These are phyloP conservation scores for Fonsecaea erecta DNA, from an alignment of 2,329 filamentous ascomycete species.

Conservation along the genomic window DNA sequence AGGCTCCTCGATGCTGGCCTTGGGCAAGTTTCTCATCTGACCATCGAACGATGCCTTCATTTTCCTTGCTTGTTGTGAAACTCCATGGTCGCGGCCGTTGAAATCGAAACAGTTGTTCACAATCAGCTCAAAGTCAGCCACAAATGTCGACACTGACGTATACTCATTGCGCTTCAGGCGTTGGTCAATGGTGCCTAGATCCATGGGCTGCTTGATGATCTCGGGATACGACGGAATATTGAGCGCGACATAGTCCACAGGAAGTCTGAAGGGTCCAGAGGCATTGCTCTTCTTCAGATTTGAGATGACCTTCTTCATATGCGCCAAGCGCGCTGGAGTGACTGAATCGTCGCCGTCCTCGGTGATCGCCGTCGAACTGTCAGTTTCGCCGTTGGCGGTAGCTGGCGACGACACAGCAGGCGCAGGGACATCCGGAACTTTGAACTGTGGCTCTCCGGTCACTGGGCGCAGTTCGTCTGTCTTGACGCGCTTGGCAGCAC, in stretches of 20 bases:
- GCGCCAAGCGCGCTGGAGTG: conserved; percentile 32
- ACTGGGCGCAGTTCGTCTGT: conserved; percentile 60
- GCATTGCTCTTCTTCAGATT: conserved; percentile 81
- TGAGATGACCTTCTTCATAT: conserved; percentile 39
- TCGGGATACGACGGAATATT: conserved; percentile 74
- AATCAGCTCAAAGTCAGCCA: conserved; percentile 75
- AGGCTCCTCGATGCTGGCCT: conserved; percentile 61
- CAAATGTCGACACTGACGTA: conserved; percentile 70
- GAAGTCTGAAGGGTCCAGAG: conserved; percentile 73
- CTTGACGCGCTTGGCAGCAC: conserved; percentile 78
- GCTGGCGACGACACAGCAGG: conserved; percentile 41
- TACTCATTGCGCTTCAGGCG: conserved; percentile 76
- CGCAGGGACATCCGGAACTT: conserved; percentile 49
- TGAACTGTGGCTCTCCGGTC: conserved; percentile 49
- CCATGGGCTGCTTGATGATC: conserved; percentile 78
- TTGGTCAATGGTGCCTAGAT: conserved; percentile 79
- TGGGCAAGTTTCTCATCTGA: conserved; percentile 65
- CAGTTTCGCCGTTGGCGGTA: conserved; percentile 33
- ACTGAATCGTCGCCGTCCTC: conserved; percentile 34
- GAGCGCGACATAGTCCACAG: conserved; percentile 77
- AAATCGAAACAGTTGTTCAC: conserved; percentile 78
- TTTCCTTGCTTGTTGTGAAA: conserved; percentile 70
- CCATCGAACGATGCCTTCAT: conserved; percentile 64
- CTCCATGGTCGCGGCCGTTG: conserved; percentile 77
- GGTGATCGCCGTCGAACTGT: conserved; percentile 40